A percentile compares a stretch with the other conserved stretches of the same genome.
phyloP scores from a whole-genome alignment of 257 asterid species.

The Linderniella brevidens region DNA sequence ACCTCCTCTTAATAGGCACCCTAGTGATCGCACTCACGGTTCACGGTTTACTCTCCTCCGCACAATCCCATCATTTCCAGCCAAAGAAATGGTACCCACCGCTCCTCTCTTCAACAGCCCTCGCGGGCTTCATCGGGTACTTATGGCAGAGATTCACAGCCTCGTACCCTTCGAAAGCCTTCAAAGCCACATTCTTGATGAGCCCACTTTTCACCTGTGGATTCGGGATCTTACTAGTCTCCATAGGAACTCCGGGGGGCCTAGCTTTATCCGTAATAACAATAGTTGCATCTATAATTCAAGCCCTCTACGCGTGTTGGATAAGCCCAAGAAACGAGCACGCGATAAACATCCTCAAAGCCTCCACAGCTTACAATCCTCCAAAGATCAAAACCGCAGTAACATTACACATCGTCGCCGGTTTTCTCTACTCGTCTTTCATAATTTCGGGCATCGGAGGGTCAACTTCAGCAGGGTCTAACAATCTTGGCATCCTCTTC shows the following conservation, averaged over 20 bases:
- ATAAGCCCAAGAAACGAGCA: conserved; percentile 24
- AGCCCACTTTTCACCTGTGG: conserved; percentile 41
- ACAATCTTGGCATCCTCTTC: conserved; percentile 20
- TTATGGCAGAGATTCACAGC: conserved; percentile 25
- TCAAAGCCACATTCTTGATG: conserved; percentile 33
- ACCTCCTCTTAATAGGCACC: conserved; percentile 17
- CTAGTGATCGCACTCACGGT: conserved; percentile 22
- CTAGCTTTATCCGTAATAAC: conserved; percentile 24
- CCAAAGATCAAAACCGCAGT: conserved; percentile 17
- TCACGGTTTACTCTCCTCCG: conserved; percentile 18
- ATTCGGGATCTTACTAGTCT: conserved; percentile 28
- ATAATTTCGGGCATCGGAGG: conserved; percentile 37
- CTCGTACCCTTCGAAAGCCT: conserved; percentile 21
- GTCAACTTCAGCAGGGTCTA: conserved; percentile 20
- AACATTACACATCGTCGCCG: conserved; percentile 12
- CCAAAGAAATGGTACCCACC: conserved; percentile 26
- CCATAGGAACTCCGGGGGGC: conserved; percentile 33
- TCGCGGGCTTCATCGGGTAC: conserved; percentile 27
- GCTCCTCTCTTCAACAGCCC: conserved; percentile 26
- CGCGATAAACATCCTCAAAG: conserved; percentile 17
- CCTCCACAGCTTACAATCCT: conserved; percentile 23
- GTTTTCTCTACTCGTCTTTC: conserved; percentile 22
- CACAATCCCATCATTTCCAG: conserved; percentile 13
- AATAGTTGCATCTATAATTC: conserved; percentile 19
- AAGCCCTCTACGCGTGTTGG: conserved; percentile 50